Percentiles rank a stretch among this genome's conserved stretches.
Evolutionary conservation across 352 stramenopile genomes (phyloP).

Genomic region (Pythium pyrilobum): DNA sequence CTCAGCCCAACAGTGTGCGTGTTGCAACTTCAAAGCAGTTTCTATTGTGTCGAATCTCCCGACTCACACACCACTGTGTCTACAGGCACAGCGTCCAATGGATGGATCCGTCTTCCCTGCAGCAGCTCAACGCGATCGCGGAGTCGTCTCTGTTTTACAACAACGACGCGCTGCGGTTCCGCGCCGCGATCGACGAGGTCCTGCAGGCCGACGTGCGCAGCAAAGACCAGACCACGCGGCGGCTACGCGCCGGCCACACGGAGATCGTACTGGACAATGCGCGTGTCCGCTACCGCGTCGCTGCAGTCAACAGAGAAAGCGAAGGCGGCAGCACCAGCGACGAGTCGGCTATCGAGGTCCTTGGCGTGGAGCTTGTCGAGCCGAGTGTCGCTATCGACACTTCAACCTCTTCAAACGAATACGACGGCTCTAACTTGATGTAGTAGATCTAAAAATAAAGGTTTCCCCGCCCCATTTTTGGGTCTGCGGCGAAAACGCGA

Average conservation of each 20-base stretch:
- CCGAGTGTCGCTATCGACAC: conserved; percentile 2
- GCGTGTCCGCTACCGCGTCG: conserved; percentile 36
- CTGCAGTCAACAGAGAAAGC: not conserved
- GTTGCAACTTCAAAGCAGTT: not conserved
- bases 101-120: conserved; percentile 22
- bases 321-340: not conserved
- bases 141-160: conserved; percentile 41
- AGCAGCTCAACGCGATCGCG: conserved; percentile 29
- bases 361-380: conserved; percentile 15
- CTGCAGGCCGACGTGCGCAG: conserved; percentile 70
- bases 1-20: conserved; percentile 20
- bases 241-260: conserved; percentile 29
- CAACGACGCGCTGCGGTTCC: conserved; percentile 22
- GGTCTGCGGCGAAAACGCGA: no score
- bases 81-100: conserved; percentile 37
- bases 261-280: conserved; percentile 56
- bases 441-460: not conserved
- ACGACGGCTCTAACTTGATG: not conserved
- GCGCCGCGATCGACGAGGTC: conserved; percentile 54
- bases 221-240: conserved; percentile 63
- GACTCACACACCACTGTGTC: not conserved
- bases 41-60: not conserved
- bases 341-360: conserved; percentile 22
- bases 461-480: no score
- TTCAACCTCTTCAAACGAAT: not conserved